Evolutionary conservation across 352 stramenopile species (phyloP), one percentile per base, ranked within the genome.

Genomic region (Phytophthora aleatoria): DNA sequence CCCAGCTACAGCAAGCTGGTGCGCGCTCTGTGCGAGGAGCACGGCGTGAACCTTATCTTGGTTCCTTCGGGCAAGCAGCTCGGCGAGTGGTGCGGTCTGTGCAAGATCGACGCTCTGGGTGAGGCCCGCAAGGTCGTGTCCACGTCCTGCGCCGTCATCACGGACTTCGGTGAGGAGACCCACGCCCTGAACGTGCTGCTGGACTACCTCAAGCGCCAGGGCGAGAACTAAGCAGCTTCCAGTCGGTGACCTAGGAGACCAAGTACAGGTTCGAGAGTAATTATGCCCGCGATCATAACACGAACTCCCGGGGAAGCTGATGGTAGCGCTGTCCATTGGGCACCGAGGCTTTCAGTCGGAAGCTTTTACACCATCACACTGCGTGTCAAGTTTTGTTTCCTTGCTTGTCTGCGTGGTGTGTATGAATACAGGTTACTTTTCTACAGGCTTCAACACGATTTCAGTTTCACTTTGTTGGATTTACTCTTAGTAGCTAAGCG

Each of bases 1-100:
- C 96, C 97, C 49, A 98, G 98, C 80, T 99, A 99, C 96, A 98
- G 95, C 76, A 99, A 99, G 87, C 91, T 99, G 70, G 97, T 99
- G 71, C 96, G 96, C 71, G 97, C 97, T 55, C 81, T 98, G 61
- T 98, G 92, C 82, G 87, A 96, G 67, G 90, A 97, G 78, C 89
- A 97, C 80, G 87, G 92, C 74, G 90, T 98, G 72, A 96, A 96
- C 83, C 89, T 98, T 77, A 97, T 98, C 73, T 84, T 97, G 69
- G 90, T 97, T 52, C 88, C 91, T 16, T 92, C 85, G 69, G 92
- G 96, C 68, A 99, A 99, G 87, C 94, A 99, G 71, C 88, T 99
- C 50, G 98, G 98, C 78, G 96, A 99, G 80, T 99, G 96, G 97
- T 99, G 95, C 71, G 98, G 98, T 70, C 92, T 99, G 65, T 98